Evolutionary conservation across 164 flowering plant genomes (phyloP), one percentile per base, ranked within the genome.

Genomic region (Brasenia schreberi): DNA sequence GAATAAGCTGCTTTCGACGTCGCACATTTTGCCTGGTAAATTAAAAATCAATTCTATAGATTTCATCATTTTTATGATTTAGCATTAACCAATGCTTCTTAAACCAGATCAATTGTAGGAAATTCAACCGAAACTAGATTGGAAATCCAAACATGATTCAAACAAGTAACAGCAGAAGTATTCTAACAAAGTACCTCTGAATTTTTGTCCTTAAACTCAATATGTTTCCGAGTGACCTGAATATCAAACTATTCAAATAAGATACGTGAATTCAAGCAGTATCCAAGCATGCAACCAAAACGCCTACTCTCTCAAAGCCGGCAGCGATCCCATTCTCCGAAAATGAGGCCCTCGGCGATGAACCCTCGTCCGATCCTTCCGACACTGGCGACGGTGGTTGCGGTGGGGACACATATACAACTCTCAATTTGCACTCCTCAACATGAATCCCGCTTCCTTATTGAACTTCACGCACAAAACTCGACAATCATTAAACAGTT

Each of bases 281-380:
- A 49, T 9, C 56, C 56, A 5, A 0, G 56, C 56, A 49, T 9
- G 4, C 14, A 49, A 49, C 56, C 56, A 49, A 49, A 59, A 63
- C 44, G 84, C 90, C 82, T 73, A 92, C 97, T 75, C 69, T 42
- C 58, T 86, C 91, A 44, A 84, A 64, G 18, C 70, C 53, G 76
- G 69, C 81, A 3, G 70, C 19, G 60, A 75, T 80, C 60, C 92
- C 95, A 73, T 90, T 88, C 45, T 92, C 98, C 0, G 92, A 86
- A 17, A 81, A 69, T 5, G 95, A 88, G 71, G 81, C 91, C 76
- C 88, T 77, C 0, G 96, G 96, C 1, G 96, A 84, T 11, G 87
- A 80, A 64, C 86, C 94, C 73, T 89, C 96, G 68, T 89, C 97
- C 14, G 90, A 83, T 64, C 86, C 95, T 78, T 92, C 96, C 6